Percentiles rank a stretch among this genome's conserved stretches.
Evolutionary conservation across 495 filamentous ascomycete genomes (phyloP).

Genomic region (Hypoxylon subgilvum): DNA sequence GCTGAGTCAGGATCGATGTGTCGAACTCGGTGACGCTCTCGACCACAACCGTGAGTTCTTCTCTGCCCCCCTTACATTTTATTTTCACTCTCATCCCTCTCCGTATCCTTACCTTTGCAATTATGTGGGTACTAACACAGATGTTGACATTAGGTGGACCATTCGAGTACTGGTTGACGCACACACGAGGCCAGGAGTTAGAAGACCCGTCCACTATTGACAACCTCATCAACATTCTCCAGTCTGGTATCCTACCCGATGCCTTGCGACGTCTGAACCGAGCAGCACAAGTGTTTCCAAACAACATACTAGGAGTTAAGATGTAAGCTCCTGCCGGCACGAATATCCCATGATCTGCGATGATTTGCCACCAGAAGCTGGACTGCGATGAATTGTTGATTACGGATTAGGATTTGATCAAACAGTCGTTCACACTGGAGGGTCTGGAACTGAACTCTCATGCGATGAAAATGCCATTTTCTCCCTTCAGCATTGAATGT

Average conservation of each 20-base stretch:
- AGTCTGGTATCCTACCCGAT: constrained; percentile 43
- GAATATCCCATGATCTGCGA: too few relatives aligned
- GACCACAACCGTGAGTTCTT: constrained; percentile 49
- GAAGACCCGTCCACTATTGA: constrained; percentile 41
- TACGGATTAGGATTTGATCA: too few relatives aligned
- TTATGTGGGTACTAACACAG: constrained; percentile 10
- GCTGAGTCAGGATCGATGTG: constrained; percentile 42
- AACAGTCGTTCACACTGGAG: too few relatives aligned
- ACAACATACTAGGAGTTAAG: constrained; percentile 3
- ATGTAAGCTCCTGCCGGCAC: too few relatives aligned
- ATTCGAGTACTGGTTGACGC: constrained; percentile 54
- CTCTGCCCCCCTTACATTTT: not conserved
- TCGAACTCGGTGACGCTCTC: constrained; percentile 49
- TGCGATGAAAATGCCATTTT: too few relatives aligned
- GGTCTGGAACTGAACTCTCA: too few relatives aligned
- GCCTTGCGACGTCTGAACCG: constrained; percentile 44
- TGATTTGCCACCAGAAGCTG: too few relatives aligned
- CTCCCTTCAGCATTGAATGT: too few relatives aligned
- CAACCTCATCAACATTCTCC: constrained; percentile 41
- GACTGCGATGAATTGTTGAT: too few relatives aligned
- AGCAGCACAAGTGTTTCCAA: constrained; percentile 42
- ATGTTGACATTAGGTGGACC: constrained; percentile 44
- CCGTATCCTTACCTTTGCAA: not conserved
- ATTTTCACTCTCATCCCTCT: constrained; percentile 1
- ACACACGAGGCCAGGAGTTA: constrained; percentile 45